Conservation (phyloP, 1,284 basidiomycete species). For the Puccinia sorghi region DNA sequence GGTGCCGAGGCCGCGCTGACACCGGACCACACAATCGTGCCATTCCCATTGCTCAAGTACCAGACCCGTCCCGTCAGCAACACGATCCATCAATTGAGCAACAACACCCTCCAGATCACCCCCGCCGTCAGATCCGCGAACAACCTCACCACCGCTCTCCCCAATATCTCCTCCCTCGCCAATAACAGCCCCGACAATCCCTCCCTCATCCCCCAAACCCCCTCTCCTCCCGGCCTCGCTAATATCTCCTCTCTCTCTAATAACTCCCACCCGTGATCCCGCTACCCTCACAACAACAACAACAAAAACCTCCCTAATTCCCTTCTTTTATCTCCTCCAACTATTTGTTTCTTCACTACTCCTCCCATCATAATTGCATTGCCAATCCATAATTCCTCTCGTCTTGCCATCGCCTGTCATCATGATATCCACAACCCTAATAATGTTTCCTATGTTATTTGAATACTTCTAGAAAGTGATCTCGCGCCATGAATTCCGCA, state of each 20-base stretch:
- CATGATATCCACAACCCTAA: too few relatives aligned
- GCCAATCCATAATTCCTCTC: too few relatives aligned
- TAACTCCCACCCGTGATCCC: neutral
- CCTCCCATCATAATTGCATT: too few relatives aligned
- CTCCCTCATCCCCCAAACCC: neutral
- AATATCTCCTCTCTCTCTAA: conserved; percentile 5
- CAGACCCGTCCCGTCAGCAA: neutral
- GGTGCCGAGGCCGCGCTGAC: neutral
- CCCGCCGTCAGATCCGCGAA: neutral
- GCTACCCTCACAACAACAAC: too few relatives aligned
- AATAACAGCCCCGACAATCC: neutral
- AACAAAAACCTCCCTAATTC: too few relatives aligned
- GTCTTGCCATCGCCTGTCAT: too few relatives aligned
- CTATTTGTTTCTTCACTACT: too few relatives aligned
- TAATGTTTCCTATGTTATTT: too few relatives aligned
- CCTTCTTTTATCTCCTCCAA: too few relatives aligned
- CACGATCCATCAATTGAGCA: neutral
- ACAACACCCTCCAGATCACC: neutral
- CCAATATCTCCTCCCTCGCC: neutral
- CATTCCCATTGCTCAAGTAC: neutral
- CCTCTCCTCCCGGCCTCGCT: neutral
- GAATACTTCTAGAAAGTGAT: too few relatives aligned
- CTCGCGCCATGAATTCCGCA: too few relatives aligned
- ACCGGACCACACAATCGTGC: neutral
- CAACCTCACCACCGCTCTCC: neutral